A percentile compares a stretch with the other conserved stretches of the same genome.
Conservation (phyloP, 306 rosid genomes). For the Ormosia emarginata region DNA sequence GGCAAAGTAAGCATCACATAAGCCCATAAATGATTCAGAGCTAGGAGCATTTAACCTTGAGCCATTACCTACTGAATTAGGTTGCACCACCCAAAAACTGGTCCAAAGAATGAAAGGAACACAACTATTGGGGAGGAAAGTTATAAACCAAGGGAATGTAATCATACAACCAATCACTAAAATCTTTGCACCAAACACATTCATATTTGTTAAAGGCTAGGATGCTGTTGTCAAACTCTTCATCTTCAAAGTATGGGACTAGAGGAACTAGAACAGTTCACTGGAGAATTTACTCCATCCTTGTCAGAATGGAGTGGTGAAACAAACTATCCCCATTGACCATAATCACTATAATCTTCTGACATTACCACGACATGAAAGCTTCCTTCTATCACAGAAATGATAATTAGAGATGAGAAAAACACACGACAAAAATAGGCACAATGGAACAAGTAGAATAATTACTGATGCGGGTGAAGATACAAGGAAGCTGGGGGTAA, state of each 20-base stretch:
- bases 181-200: background rate
- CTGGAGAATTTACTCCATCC: background rate
- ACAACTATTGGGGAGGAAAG: background rate
- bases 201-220: background rate
- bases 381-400: no score
- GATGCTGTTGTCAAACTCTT: background rate
- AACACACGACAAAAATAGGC: background rate
- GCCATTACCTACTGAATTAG: background rate
- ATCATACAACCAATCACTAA: conserved; percentile 18
- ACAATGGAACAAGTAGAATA: background rate
- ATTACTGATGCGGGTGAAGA: background rate
- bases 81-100: conserved; percentile 2
- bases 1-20: background rate
- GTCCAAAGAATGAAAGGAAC: conserved; percentile 18
- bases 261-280: background rate
- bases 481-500: background rate
- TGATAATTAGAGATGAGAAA: no score
- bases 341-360: background rate
- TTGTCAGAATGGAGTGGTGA: background rate
- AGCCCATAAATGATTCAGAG: background rate
- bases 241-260: background rate
- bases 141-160: background rate
- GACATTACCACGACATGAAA: no score
- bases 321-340: background rate
- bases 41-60: background rate